phyloP scores from a whole-genome alignment of 805 yeast genomes.

The Isabelozyma heimii region DNA sequence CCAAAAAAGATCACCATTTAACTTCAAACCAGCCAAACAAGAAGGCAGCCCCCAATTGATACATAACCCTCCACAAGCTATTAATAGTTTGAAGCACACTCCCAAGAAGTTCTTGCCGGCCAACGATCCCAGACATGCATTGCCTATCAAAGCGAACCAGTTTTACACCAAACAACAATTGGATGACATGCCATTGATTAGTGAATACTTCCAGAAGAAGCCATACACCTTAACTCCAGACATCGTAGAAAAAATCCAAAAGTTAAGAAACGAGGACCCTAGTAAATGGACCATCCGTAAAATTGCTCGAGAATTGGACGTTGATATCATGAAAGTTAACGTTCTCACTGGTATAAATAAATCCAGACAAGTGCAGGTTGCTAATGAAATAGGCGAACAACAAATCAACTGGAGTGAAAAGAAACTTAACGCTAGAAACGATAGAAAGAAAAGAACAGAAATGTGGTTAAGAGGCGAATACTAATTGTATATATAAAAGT shows the following conservation, averaged over 20 bases:
- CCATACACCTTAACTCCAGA: slow-evolving; percentile 56
- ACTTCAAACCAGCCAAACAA: slow-evolving; percentile 53
- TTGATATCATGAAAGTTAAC: slow-evolving; percentile 39
- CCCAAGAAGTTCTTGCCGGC: slow-evolving; percentile 70
- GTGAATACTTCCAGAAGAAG: slow-evolving; percentile 34
- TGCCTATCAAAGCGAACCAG: slow-evolving; percentile 27
- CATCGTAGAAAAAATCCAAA: slow-evolving; percentile 55
- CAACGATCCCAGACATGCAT: slow-evolving; percentile 49
- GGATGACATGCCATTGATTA: slow-evolving; percentile 40
- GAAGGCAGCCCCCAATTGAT: slow-evolving; percentile 53
- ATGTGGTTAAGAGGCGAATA: slow-evolving; percentile 63
- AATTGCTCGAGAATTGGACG: slow-evolving; percentile 57
- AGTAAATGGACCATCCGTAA: slow-evolving; percentile 58
- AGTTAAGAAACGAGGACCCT: slow-evolving; percentile 58
- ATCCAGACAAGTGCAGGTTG: slow-evolving; percentile 45
- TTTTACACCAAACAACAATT: slow-evolving; percentile 30
- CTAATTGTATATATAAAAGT: slow-evolving; percentile 9
- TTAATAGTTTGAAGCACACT: slow-evolving; percentile 52
- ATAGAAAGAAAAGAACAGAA: slow-evolving; percentile 55
- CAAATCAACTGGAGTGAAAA: slow-evolving; percentile 48
- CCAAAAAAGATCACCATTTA: slow-evolving; percentile 60
- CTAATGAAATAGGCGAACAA: slow-evolving; percentile 42
- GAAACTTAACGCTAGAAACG: slow-evolving; percentile 49
- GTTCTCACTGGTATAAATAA: slow-evolving; percentile 44
- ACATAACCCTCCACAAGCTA: slow-evolving; percentile 57